Evolutionary conservation across 495 filamentous ascomycete genomes (phyloP), one percentile per base, ranked within the genome.

Genomic region (Oleoguttula mirabilis): DNA sequence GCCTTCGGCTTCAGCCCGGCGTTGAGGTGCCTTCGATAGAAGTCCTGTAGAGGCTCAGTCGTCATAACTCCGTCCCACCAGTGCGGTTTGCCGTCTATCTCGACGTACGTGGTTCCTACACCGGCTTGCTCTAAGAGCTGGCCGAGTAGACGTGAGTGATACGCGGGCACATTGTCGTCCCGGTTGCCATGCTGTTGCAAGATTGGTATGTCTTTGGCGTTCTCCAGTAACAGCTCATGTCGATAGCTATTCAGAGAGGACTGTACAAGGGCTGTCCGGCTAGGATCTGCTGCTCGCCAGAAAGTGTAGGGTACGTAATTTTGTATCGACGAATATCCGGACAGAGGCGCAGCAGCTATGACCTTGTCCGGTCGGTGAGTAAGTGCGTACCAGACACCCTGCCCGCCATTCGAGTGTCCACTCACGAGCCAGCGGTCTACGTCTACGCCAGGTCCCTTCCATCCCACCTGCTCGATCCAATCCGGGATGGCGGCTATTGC

Each of bases 371-470:
- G 76, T 35, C 64, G 58, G 59, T 77, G 75, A 2, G 75, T 74
- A 32, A 75, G 54, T 10, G 62, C 56, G 55, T 73, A 73, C 75
- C 75, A 77, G 16, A 64, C 60, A 3, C 75, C 73, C 59, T 77
- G 75, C 57, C 65, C 74, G 38, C 73, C 73, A 39, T 77, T 77
- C 17, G 73, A 77, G 56, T 77, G 73, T 0, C 74, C 73, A 25
- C 40, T 65, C 12, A 74, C 62, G 19, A 77, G 58, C 74, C 73
- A 76, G 46, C 56, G 59, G 21, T 66, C 52, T 4, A 59, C 43
- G 32, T 72, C 57, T 8, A 70, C 59, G 7, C 56, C 59, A 21
- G 64, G 58, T 19, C 71, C 65, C 43, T 56, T 33, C 73, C 74
- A 78, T 12, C 43, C 55, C 21, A 65, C 50, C 15, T 51, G 45